Percentiles rank a stretch among this genome's conserved stretches.
phyloP scores from a whole-genome alignment of 1,284 basidiomycete species.

The Ceratobasidium theobromae region DNA sequence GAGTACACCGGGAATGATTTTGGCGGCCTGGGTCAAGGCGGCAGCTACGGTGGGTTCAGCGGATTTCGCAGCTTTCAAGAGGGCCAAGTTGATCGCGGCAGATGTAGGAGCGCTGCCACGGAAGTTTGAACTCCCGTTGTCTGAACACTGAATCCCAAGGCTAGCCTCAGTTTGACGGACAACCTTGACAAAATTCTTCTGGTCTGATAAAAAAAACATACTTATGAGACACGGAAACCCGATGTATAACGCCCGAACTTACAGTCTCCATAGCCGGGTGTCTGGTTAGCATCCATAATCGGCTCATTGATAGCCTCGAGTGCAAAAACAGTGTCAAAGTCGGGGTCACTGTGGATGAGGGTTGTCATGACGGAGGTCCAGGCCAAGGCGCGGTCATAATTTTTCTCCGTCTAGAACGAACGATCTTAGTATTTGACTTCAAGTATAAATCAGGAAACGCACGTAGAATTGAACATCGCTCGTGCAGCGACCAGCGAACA shows the following conservation, averaged over 20 bases:
- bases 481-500: slow-evolving; percentile 55
- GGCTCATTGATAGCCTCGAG: slow-evolving; percentile 78
- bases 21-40: slow-evolving; percentile 52
- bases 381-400: slow-evolving; percentile 70
- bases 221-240: neutral
- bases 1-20: slow-evolving; percentile 53
- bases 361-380: slow-evolving; percentile 78
- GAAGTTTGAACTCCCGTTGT: slow-evolving; percentile 43
- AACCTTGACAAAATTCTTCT: slow-evolving; percentile 66
- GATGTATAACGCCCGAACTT: slow-evolving; percentile 36
- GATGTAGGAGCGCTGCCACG: slow-evolving; percentile 42
- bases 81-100: slow-evolving; percentile 38
- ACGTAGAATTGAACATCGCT: slow-evolving; percentile 72
- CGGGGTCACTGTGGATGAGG: slow-evolving; percentile 65
- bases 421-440: neutral
- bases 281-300: slow-evolving; percentile 62
- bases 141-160: slow-evolving; percentile 53
- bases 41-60: slow-evolving; percentile 50
- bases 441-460: slow-evolving; percentile 37
- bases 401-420: slow-evolving; percentile 56
- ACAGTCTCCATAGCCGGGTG: slow-evolving; percentile 71
- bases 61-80: slow-evolving; percentile 43
- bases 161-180: slow-evolving; percentile 63
- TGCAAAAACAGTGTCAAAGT: slow-evolving; percentile 64
- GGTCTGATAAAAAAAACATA: slow-evolving; percentile 49